Evolutionary conservation across 2,329 filamentous ascomycete species (phyloP).

Genomic region (Fusarium oxysporum): DNA sequence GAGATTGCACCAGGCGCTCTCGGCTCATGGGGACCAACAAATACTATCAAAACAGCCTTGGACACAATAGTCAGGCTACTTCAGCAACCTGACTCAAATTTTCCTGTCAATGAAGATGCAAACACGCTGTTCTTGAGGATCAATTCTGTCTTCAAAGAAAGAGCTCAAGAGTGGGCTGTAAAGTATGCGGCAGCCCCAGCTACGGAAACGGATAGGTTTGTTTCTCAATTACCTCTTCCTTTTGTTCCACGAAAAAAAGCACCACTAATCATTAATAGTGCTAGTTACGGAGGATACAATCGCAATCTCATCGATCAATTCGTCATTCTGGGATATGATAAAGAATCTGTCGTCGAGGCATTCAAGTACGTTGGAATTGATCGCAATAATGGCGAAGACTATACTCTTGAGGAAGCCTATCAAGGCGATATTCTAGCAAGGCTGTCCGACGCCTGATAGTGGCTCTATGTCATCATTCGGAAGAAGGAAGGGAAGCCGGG

Average conservation of each 20-base stretch:
- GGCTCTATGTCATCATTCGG: too few relatives aligned
- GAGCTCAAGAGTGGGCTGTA: not conserved
- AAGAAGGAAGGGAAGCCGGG: too few relatives aligned
- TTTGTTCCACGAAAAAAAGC: rapidly evolving
- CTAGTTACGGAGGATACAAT: not conserved
- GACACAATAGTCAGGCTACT: not conserved
- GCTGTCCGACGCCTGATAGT: rapidly evolving
- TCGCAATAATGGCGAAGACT: not conserved
- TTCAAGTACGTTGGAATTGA: not conserved
- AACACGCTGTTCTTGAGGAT: not conserved
- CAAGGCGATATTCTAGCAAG: not conserved
- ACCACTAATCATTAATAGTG: not conserved
- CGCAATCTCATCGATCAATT: rapidly evolving
- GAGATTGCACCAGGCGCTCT: not conserved
- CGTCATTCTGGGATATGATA: not conserved
- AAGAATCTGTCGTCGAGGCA: not conserved
- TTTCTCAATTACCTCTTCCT: not conserved
- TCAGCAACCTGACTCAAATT: rapidly evolving
- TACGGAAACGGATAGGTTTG: not conserved
- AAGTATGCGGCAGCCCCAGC: not conserved
- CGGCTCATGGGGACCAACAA: not conserved
- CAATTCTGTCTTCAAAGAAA: not conserved
- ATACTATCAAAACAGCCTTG: not conserved
- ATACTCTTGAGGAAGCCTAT: not conserved
- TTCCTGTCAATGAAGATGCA: not conserved